Percentiles rank a stretch among this genome's conserved stretches.
Evolutionary conservation across 2,329 filamentous ascomycete species (phyloP).

Genomic region (Sporothrix pallida): DNA sequence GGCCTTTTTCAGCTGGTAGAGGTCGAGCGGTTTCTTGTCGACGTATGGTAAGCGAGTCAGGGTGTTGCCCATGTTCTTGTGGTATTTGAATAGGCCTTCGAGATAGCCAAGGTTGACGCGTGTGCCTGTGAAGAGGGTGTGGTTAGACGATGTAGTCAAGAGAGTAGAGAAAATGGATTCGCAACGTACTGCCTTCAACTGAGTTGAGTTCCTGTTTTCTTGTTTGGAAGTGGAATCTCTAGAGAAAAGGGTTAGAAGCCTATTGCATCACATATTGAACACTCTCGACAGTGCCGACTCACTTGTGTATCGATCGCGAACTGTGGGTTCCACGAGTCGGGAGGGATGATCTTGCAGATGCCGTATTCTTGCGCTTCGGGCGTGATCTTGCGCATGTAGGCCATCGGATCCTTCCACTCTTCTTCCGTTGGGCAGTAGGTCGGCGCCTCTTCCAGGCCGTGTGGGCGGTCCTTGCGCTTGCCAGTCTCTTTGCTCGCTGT

Average conservation of each 20-base stretch:
- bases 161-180: too few species aligned
- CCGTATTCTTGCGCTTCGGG: conserved; percentile 87
- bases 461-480: conserved; percentile 79
- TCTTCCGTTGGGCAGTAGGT: conserved; percentile 89
- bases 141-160: too few species aligned
- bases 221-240: conserved; percentile 97
- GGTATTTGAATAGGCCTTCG: conserved; percentile 92
- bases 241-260: conserved; percentile 32
- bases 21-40: conserved; percentile 93
- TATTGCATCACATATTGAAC: too few species aligned
- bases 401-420: conserved; percentile 92
- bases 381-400: conserved; percentile 90
- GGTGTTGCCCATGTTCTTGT: conserved; percentile 94
- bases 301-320: conserved; percentile 98
- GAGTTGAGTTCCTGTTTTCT: conserved; percentile 96
- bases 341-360: conserved; percentile 94
- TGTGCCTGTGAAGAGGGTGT: conserved; percentile 66
- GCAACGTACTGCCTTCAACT: conserved; percentile 86
- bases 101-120: conserved; percentile 95
- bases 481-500: conserved; percentile 75
- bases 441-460: conserved; percentile 86
- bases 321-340: conserved; percentile 89
- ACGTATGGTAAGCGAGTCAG: conserved; percentile 94
- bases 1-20: conserved; percentile 95
- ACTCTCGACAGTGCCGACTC: conserved; percentile 45